Base-by-base conservation (phyloP, 768 basidiomycete genomes). In the Boletus sp. region DNA sequence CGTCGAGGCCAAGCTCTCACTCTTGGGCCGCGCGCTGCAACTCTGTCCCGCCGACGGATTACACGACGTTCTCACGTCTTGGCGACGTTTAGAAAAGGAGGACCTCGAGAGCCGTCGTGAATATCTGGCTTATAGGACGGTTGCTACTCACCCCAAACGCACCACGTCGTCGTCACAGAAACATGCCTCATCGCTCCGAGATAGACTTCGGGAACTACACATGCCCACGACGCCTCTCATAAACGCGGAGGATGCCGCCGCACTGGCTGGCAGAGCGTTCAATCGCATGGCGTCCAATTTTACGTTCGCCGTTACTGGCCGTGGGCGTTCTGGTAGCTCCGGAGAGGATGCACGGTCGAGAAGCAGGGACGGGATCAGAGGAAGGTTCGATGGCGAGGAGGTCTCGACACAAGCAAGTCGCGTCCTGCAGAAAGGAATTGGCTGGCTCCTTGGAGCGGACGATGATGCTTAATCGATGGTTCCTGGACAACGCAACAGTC, bases 401-500 rank as follows among this genome's bases (percentile, higher is more conserved):
- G 85, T 90, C 41, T 83, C 86, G 18, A 71, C 81, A n/a, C 86
- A 88, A 64, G 92, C 92, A 2, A 83, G 85, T 48, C 80, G 87
- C 33, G 92, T 85, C 4, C 71, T 98, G 41, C 90, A 92, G 37
- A 88, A 89, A 66, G 96, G 96, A 8, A 92, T 98, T 51, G 95
- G 95, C 30, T 98, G 96, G 96, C 78, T 98, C 30, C 86, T 98
- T 55, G 96, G 96, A 41, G 90, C 86, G 12, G 94, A 94, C 58
- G 87, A 85, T 30, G 60, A 60, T 41, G 50, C 37, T 40, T 62
- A 35, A 61, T 35, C 29, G 32, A 20, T 45, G 33, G 57, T 30
- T 28, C 30, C 20, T 45, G 17, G n/a, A 33, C 28, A 33, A n/a
- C 40, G 52, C 7, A 44, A 49, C 28, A 54, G 39, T 50, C 42